Base-by-base conservation (phyloP, 352 stramenopile species). In the Phytopythium aichiense region DNA sequence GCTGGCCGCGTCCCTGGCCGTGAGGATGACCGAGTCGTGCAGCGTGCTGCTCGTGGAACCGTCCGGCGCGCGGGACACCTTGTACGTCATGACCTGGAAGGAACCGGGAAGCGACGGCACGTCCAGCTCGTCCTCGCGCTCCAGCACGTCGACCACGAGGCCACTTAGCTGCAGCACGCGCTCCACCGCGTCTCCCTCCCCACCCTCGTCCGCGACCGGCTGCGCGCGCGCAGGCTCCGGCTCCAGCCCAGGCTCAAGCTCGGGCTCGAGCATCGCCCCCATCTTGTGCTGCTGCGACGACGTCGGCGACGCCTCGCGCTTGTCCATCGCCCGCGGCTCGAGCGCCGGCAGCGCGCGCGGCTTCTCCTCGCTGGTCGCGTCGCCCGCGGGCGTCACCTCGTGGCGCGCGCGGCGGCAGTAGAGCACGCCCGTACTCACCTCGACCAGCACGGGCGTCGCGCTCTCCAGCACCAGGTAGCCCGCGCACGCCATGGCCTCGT, bases 11-110 rank as follows among this genome's bases (percentile, higher is more conserved):
- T 89, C 75, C 0, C 63, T 66, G 23, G 83, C 79, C 13, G 80
- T 72, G 4, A 92, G 68, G 57, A 84, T 70, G 11, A 90, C 51
- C 38, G 78, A 81, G 61, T 90, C 83, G 35, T 66, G 58, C 13
- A 75, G 25, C 30, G 60, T 59, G 53, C 76, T 79, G 55, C 68
- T 60, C 35, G 64, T 67, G 54, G 67, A 64, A 31, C 73, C 61
- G 54, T 77, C 67, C 16, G 64, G 42, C 23, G 69, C 40, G 28
- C 77, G 43, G 60, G 67, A 56, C 23, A 76, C 23, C 54, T 71
- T 88, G 70, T 66, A 90, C n/a, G 79, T 92, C 59, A 84, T 75
- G 49, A 92, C 73, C 35, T 81, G 75, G 64, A 92, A 92, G 56
- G 77, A 88, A 51, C 64, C 76, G 11, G 80, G 77, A 31, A 88